Evolutionary conservation across 345 rosid genomes (phyloP), one percentile per base, ranked within the genome.

Genomic region (Psidium guajava): DNA sequence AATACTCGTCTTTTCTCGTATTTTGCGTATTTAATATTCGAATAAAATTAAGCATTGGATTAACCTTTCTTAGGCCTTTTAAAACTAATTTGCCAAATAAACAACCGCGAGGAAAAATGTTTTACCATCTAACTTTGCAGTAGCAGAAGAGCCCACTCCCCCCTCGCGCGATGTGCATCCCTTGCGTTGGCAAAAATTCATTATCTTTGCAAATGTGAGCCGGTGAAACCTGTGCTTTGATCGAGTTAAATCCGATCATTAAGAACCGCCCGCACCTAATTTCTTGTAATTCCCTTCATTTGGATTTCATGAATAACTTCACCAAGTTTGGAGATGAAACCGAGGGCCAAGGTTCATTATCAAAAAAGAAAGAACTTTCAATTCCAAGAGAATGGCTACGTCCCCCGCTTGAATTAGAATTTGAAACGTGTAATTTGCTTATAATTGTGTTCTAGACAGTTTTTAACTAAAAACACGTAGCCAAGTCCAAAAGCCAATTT

Each of bases 251-350:
- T 58, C 15, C 8, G 15, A 58, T 13, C 36, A n/a, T 6, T 1
- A 14, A 61, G 8, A 6, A 13, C 0, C 14, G 36, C 73, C 27
- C 5, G 1, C 42, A 15, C 8, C 1, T 64, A 15, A 27, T 0
- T 28, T 10, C 1, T 28, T 28, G 7, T 61, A 14, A 61, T n/a
- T 7, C 3, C 28, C 5, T 28, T 28, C 18, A 61, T 15, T 61
- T 61, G 2, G 0, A 28, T 61, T 27, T 27, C 11, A 0, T 1
- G 0, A 28, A 2, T n/a, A 61, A 15, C 52, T 28, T 64, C 3
- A 64, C 0, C 0, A 16, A 28, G 1, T 64, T 15, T 32, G 1
- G 11, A 28, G 42, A 64, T 14, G 0, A 8, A 15, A 1, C 1
- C 42, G 0, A 16, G 22, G 44, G 44, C 8, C 6, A 2, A 28